These are phyloP conservation scores for Acephala macrosclerotiorum DNA, from an alignment of 2,329 filamentous ascomycete species.

Conservation along the genomic window DNA sequence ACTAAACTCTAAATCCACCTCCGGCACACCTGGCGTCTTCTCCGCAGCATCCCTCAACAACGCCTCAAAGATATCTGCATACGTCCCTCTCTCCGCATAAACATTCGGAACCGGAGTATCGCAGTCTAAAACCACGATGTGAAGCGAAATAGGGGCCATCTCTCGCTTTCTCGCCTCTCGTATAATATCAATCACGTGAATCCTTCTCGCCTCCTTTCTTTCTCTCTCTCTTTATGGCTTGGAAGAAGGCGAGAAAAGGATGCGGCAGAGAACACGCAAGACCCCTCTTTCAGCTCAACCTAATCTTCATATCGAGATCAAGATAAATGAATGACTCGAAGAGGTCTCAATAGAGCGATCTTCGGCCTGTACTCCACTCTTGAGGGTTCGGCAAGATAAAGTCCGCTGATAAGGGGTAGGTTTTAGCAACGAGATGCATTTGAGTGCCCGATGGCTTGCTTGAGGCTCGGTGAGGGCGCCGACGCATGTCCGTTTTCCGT, in stretches of 20 bases:
- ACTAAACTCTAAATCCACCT: constrained; percentile 35
- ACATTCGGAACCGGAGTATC: constrained; percentile 35
- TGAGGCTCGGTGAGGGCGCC: neutral
- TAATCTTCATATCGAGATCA: constrained; percentile 4
- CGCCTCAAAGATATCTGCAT: constrained; percentile 30
- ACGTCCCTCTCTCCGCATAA: constrained; percentile 21
- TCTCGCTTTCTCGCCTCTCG: constrained; percentile 17
- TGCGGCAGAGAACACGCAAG: neutral
- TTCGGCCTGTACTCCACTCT: constrained; percentile 14
- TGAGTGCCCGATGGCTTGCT: neutral
- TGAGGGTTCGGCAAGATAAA: constrained; percentile 18
- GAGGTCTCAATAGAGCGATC: neutral
- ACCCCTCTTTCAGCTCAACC: too few species aligned
- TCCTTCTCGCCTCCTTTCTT: neutral
- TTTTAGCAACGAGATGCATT: neutral
- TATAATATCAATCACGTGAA: constrained; percentile 7
- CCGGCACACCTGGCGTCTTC: constrained; percentile 4
- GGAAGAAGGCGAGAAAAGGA: neutral
- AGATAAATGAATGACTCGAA: neutral
- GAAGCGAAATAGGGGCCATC: constrained; percentile 26
- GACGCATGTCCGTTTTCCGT: constrained; percentile 3
- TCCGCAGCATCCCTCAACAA: constrained; percentile 25
- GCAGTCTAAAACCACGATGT: constrained; percentile 31
- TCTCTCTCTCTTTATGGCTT: neutral
- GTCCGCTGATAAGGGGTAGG: neutral